Conservation (phyloP, 495 filamentous ascomycete species). For the Podospora appendiculata region DNA sequence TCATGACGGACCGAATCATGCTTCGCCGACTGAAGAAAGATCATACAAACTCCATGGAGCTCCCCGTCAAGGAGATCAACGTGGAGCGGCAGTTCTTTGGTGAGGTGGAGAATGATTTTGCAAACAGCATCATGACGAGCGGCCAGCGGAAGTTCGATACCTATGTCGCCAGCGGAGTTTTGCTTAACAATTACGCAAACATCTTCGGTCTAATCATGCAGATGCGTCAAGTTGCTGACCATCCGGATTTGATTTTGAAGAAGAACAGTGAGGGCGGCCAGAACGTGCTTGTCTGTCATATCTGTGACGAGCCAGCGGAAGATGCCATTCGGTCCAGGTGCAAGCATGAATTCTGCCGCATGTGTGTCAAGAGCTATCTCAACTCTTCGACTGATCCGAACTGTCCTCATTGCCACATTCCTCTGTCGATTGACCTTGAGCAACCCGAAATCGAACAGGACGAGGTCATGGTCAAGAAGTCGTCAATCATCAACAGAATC, state of each 20-base stretch:
- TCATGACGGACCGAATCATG: constrained; percentile 88
- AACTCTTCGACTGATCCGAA: constrained; percentile 66
- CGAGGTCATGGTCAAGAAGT: constrained; percentile 75
- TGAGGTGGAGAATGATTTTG: constrained; percentile 90
- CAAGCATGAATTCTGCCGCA: constrained; percentile 90
- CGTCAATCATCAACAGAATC: constrained; percentile 93
- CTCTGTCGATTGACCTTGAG: constrained; percentile 82
- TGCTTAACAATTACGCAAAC: constrained; percentile 95
- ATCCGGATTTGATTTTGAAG: constrained; percentile 88
- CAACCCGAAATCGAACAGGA: constrained; percentile 91
- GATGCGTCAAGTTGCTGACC: constrained; percentile 94
- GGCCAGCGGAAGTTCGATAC: constrained; percentile 83
- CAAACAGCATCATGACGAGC: constrained; percentile 89
- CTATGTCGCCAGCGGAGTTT: constrained; percentile 87
- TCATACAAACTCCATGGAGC: constrained; percentile 85
- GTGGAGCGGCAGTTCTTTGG: constrained; percentile 92
- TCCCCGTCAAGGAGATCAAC: constrained; percentile 88
- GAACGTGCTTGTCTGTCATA: constrained; percentile 82
- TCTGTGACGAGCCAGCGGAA: constrained; percentile 93
- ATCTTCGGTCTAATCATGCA: constrained; percentile 88
- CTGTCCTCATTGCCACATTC: constrained; percentile 88
- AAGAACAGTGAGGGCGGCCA: constrained; percentile 78
- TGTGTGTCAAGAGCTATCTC: constrained; percentile 80
- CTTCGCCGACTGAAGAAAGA: constrained; percentile 86
- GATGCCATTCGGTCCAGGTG: constrained; percentile 88